Evolutionary conservation across 331 rosid species (phyloP).

Genomic region (Arachis monticola): DNA sequence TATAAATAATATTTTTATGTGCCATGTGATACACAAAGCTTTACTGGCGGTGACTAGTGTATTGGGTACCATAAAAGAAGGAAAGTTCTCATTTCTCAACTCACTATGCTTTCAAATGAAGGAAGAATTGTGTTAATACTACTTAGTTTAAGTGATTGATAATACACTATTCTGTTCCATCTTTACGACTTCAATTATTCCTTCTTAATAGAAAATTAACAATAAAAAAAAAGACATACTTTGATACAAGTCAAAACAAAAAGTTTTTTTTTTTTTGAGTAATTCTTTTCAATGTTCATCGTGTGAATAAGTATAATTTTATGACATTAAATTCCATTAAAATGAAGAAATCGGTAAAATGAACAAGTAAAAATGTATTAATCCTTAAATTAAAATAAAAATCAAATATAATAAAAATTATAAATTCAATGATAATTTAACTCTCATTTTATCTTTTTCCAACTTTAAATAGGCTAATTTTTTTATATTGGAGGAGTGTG

Average conservation of each 20-base stretch:
- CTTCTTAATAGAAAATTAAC: not conserved
- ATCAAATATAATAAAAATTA: not conserved
- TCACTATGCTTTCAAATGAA: slow-evolving; percentile 40
- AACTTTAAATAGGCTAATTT: too few relatives aligned
- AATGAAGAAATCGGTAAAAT: not conserved
- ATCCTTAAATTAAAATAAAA: too few relatives aligned
- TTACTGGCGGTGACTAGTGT: slow-evolving; percentile 14
- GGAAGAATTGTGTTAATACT: slow-evolving; percentile 36
- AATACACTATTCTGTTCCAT: not conserved
- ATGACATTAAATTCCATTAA: not conserved
- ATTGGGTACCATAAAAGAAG: slow-evolving; percentile 31
- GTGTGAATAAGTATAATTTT: not conserved
- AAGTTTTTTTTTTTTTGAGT: not conserved
- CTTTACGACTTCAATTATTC: not conserved
- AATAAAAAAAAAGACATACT: not conserved
- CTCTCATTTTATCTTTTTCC: too few relatives aligned
- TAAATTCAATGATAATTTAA: too few relatives aligned
- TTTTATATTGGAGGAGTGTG: too few relatives aligned
- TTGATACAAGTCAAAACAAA: not conserved
- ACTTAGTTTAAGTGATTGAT: slow-evolving; percentile 29
- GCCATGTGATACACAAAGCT: slow-evolving; percentile 16
- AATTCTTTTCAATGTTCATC: not conserved
- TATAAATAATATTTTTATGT: not conserved
- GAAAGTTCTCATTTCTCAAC: not conserved
- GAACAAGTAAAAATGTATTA: not conserved